Evolutionary conservation across 306 rosid genomes (phyloP), one percentile per base, ranked within the genome.

Genomic region (Trifolium fragiferum): DNA sequence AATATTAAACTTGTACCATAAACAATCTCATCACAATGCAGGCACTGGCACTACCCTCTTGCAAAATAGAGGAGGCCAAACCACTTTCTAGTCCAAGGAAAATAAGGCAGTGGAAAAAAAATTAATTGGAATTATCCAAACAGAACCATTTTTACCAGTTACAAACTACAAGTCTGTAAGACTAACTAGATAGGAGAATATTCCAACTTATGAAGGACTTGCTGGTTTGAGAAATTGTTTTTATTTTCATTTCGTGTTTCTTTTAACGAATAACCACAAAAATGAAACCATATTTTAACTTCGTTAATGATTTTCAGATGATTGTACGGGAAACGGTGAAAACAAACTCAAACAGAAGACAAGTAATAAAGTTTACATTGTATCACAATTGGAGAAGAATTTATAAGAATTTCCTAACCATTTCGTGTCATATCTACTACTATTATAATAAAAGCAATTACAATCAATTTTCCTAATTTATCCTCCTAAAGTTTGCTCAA

Each of bases 21-120:
- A 72, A 72, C 53, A 66, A 66, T 66, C 62, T 71, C 27, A 71
- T 76, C 66, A 69, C 74, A 11, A 19, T 19, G 64, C 57, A 76
- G 57, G 38, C 15, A 54, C 3, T 54, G 14, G 6, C 19, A 69
- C 53, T 37, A 20, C 77, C 54, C 62, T 62, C 46, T 62, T 9
- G 60, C 40, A 38, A 65, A 67, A 59, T 18, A 66, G 65, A 67
- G 70, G 19, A 58, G 30, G 71, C 49, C 55, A 58, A 74, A 37
- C 66, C 47, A 35, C 66, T 38, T 74, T 78, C 51, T 33, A 68
- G 33, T 68, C 37, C 51, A 60, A 73, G 58, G 15, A 49, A 58
- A 73, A 55, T 46, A n/a, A 23, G 40, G 47, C 49, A 66, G 68
- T 59, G 12, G n/a, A 54, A 25, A 27, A 44, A 74, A 38, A 51